Evolutionary conservation across 495 filamentous ascomycete genomes (phyloP).

Genomic region (Darksidea phi): DNA sequence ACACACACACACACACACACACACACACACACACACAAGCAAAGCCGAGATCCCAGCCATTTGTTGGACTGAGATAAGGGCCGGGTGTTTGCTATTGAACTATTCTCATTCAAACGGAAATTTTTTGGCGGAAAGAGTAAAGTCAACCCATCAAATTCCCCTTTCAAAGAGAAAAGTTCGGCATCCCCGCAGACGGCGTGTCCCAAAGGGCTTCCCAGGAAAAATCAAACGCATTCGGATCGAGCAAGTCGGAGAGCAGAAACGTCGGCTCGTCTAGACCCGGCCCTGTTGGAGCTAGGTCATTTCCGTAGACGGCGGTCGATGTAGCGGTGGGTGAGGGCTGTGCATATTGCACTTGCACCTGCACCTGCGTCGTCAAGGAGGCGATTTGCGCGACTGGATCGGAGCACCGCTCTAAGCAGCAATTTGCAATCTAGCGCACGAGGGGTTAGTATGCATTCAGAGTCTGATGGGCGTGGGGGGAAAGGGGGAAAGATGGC

Average conservation of each 20-base stretch:
- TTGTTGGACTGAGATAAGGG: no score
- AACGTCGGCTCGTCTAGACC: constrained; percentile 20
- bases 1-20: no score
- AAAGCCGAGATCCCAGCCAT: no score
- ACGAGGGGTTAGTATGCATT: no score
- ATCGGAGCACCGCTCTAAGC: constrained; percentile 52
- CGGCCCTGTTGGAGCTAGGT: neutral
- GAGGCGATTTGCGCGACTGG: constrained; percentile 38
- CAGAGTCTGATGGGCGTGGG: no score
- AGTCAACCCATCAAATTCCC: no score
- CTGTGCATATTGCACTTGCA: no score
- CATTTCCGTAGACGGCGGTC: neutral
- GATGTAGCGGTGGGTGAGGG: constrained; percentile 2
- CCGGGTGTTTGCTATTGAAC: no score
- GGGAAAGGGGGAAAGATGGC: no score
- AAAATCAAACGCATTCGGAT: constrained; percentile 29
- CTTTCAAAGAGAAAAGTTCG: constrained; percentile 19
- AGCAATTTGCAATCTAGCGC: constrained; percentile 49
- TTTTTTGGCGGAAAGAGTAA: no score
- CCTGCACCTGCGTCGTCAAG: constrained; percentile 19
- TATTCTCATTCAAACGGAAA: no score
- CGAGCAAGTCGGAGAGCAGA: constrained; percentile 17
- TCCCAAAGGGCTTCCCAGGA: constrained; percentile 30
- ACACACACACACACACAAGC: no score
- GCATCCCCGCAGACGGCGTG: constrained; percentile 23